Evolutionary conservation across 2,329 filamentous ascomycete genomes (phyloP), one percentile per base, ranked within the genome.

Genomic region (Fusarium nelsonii): DNA sequence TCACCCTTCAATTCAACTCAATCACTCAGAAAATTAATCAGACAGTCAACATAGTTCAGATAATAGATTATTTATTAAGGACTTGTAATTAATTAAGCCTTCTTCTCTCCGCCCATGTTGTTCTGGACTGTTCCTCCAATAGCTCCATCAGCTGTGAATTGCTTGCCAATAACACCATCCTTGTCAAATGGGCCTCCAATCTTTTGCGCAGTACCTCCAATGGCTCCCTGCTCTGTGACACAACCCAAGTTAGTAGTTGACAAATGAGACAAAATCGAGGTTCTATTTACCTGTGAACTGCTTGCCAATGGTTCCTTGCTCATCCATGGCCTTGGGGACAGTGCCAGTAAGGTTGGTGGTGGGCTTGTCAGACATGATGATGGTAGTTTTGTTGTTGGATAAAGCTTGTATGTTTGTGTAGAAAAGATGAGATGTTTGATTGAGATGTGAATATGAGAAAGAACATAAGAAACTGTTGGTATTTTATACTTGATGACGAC

Each of bases 41-140:
- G 4, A 6, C 23, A 23, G 6, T 23, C 23, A 23, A 6, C 23
- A 23, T 23, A 23, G 30, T 30, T 30, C 10, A 30, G 30, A 10
- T 30, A 9, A 30, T 30, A 30, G 3, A 8, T 30, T 11, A 15
- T 23, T 41, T 6, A 41, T 26, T 39, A 12, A 5, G 15, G n/a
- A 6, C 14, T 5, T 4, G 12, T 28, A 32, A 32, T 56, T 32
- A 23, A 16, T 58, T 32, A 66, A 20, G 58, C 39, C 54, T 75
- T 73, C 70, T 79, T 79, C 12, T 73, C 76, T 7, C 83, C 83
- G 0, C 82, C 83, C 64, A 84, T 61, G 1, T 72, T 65, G 6
- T 78, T 68, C 78, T 88, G 85, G 1, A 88, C 83, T 6, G 82
- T 81, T 2, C 86, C 86, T 4, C 85, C 86, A 30, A 88, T 82